Evolutionary conservation across 2,329 filamentous ascomycete species (phyloP), one percentile per base, ranked within the genome.

Genomic region (Saccharata proteae): DNA sequence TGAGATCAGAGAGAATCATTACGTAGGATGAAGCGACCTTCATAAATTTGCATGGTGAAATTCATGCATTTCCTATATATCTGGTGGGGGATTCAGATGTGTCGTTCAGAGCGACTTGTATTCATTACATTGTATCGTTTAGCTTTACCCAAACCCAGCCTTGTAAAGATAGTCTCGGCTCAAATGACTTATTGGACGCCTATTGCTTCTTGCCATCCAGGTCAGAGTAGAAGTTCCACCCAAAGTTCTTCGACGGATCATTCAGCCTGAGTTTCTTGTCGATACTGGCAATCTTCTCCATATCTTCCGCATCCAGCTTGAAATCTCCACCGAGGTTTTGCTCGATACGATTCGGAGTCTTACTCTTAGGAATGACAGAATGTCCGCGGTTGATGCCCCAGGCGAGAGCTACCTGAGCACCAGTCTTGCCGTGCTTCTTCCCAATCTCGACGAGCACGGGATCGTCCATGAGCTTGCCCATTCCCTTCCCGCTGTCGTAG

Each of bases 251-350:
- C 25, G 61, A 67, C 4, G 70, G 63, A 46, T 77, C 71, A 34
- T 76, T 77, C 45, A 77, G 76, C 24, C 74, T 57, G 40, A 74
- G 26, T 51, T 75, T 75, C 54, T 67, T 72, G 45, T 78, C 71
- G 13, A 77, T 56, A 0, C 38, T 44, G 22, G 61, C 55, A 27
- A 51, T 44, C 12, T 37, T 38, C 41, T 49, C 48, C 43, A 78
- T 52, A 43, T 80, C 75, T 30, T 67, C 67, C 0, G 48, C 42
- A 2, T 63, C 61, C 16, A 80, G 58, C 44, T 68, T 65, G 49
- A 80, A 80, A 45, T 74, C 69, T 7, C 48, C 53, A 32, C 51
- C 46, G 30, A 57, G 36, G 29, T 58, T 55, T 31, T 42, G 40
- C 37, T 46, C 42, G 35, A 53, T 54, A 4, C 51, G 39, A 19